Conservation (phyloP, 495 filamentous ascomycete species). For the Hypoxylon subgilvum region DNA sequence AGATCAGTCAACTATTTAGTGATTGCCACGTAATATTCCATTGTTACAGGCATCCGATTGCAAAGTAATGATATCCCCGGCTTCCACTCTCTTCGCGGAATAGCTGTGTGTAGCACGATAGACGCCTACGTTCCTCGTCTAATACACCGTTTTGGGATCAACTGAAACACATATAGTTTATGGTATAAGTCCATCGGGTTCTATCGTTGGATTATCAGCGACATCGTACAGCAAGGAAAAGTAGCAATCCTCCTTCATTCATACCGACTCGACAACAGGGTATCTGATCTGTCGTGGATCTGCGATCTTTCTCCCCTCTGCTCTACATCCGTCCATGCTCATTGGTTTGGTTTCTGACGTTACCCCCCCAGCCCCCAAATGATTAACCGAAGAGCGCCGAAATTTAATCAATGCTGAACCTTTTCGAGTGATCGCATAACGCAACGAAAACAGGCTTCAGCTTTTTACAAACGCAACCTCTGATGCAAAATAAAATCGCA, state of each 20-base stretch:
- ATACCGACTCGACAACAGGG: constrained; percentile 5
- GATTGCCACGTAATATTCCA: no score
- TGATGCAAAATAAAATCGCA: constrained; percentile 24
- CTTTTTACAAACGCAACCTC: constrained; percentile 14
- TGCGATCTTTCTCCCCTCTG: constrained; percentile 10
- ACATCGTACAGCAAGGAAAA: constrained; percentile 29
- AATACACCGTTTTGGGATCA: no score
- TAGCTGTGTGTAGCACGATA: no score
- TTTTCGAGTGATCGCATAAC: constrained; percentile 11
- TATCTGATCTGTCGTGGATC: constrained; percentile 17
- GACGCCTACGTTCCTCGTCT: no score
- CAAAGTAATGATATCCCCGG: no score
- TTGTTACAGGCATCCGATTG: no score
- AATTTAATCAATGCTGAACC: constrained; percentile 31
- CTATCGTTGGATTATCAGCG: background rate
- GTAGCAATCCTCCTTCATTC: background rate
- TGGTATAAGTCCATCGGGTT: background rate
- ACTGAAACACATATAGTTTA: background rate
- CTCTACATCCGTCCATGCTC: background rate
- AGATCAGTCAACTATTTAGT: no score
- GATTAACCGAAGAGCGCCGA: constrained; percentile 21
- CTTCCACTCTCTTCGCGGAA: no score
- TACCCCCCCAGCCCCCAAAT: background rate
- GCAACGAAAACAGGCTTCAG: constrained; percentile 1
- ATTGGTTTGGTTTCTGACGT: background rate